Base-by-base conservation (phyloP, 768 basidiomycete species). In the Asterophora parasitica region DNA sequence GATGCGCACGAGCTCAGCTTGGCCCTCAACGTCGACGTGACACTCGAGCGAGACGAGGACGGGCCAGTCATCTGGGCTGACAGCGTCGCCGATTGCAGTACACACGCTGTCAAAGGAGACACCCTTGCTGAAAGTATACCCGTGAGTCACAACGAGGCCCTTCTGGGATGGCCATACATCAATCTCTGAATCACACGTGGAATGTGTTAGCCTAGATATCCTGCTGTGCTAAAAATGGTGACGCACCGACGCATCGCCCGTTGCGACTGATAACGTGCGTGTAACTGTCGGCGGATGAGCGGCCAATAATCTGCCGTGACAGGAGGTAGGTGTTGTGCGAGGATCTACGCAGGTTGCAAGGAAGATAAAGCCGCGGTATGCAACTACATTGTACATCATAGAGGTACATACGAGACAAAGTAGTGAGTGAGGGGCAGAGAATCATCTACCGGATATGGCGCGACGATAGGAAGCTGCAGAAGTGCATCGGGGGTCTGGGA, bases 261-360 rank as follows among this genome's bases (percentile, higher is more conserved):
- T 70, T 66, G 4, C 74, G 70, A 27, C 63, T 65, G 13, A 83
- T 62, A 23, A 83, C 79, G 50, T 79, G 73, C 2, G 67, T 74
- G 54, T 85, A 85, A 0, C 71, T 74, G 4, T 67, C 69, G 4
- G 78, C 70, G 4, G 80, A 80, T 4, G 79, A 64, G 31, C 67
- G 68, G 5, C 82, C 82, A 12, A 79, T 61, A 19, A 84, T 60
- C 55, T 83, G 82, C 34, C 77, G 69, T 1, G 77, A 70, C 2
- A 82, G 63, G 0, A 85, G 71, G 53, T 85, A 85, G 1, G 83
- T 83, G 56, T 85, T 84, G 54, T 85, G 82, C 0, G 81, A 82
- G 1, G 81, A 79, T 4, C 81, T 80, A 59, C 12, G 20, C 12
- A 26, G 44, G 28, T 47, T 19, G 54, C 41, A 44, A n/a, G 27